phyloP scores from a whole-genome alignment of 805 yeast genomes.

The Candida caryicola region DNA sequence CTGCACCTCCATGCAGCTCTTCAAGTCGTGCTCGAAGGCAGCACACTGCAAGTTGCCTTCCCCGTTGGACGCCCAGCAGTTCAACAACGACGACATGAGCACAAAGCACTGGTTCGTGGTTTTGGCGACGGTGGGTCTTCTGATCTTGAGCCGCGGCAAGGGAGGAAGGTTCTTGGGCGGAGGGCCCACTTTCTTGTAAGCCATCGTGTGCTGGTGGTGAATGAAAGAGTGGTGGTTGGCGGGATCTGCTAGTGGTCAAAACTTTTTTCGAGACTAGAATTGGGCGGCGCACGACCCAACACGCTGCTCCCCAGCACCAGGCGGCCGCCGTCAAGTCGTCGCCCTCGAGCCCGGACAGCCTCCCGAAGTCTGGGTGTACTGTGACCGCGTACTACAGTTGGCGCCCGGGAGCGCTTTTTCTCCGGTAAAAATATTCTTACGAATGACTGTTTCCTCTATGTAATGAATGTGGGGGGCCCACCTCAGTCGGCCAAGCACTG shows the following conservation, averaged over 20 bases:
- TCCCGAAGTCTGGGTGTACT: no score
- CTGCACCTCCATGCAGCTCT: conserved; percentile 62
- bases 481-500: conserved; percentile 4
- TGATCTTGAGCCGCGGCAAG: conserved; percentile 68
- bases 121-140: conserved; percentile 57
- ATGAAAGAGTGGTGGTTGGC: no score
- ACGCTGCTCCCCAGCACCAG: no score
- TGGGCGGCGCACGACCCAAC: conserved; percentile 9
- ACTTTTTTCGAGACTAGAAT: background rate
- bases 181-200: conserved; percentile 42
- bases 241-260: no score
- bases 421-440: no score
- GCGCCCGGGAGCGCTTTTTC: no score
- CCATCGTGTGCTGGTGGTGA: conserved; percentile 24
- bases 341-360: no score
- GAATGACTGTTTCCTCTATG: no score
- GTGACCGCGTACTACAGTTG: no score
- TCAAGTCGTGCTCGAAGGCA: conserved; percentile 64
- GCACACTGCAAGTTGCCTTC: conserved; percentile 73
- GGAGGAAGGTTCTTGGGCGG: conserved; percentile 56
- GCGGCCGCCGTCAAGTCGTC: no score
- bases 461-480: no score
- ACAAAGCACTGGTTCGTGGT: conserved; percentile 72
- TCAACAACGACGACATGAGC: conserved; percentile 77
- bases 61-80: conserved; percentile 96